Evolutionary conservation across 1,284 basidiomycete genomes (phyloP).

Genomic region (Marasmius sp.): DNA sequence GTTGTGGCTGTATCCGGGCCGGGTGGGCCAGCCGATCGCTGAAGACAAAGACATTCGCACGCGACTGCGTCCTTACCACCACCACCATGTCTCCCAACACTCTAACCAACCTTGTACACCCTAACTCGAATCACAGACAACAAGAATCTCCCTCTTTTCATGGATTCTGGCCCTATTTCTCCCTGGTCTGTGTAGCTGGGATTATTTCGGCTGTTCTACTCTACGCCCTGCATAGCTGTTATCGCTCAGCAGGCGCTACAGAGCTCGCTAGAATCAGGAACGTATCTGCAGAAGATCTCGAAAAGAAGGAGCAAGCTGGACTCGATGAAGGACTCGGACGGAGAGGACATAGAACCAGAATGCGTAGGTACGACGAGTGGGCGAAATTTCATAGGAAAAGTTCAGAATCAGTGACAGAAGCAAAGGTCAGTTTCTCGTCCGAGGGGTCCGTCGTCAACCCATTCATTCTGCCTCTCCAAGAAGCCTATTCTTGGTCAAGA

Average conservation of each 20-base stretch:
- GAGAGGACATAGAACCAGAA: not conserved
- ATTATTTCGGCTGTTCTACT: not conserved
- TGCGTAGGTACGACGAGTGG: not conserved
- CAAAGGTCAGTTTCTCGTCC: not conserved
- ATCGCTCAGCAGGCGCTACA: not conserved
- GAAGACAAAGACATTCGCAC: not conserved
- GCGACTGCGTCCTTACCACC: not conserved
- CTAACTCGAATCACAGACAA: not conserved
- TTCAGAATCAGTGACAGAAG: not conserved
- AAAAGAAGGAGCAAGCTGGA: not conserved
- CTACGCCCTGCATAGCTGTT: not conserved
- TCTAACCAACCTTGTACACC: not conserved
- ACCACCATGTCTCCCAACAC: not conserved
- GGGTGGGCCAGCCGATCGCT: not conserved
- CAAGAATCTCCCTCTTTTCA: not conserved
- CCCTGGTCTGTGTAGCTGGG: not conserved
- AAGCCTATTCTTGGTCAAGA: not conserved
- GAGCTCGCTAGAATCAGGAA: not conserved
- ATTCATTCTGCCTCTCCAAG: not conserved
- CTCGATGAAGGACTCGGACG: not conserved
- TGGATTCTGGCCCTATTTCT: not conserved
- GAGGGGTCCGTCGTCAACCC: not conserved
- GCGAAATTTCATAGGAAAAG: not conserved
- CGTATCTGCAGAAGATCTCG: not conserved
- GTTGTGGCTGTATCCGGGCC: not conserved